Evolutionary conservation across 1,139 yeast genomes (phyloP).

Genomic region (Saccharomyces pastorianus): DNA sequence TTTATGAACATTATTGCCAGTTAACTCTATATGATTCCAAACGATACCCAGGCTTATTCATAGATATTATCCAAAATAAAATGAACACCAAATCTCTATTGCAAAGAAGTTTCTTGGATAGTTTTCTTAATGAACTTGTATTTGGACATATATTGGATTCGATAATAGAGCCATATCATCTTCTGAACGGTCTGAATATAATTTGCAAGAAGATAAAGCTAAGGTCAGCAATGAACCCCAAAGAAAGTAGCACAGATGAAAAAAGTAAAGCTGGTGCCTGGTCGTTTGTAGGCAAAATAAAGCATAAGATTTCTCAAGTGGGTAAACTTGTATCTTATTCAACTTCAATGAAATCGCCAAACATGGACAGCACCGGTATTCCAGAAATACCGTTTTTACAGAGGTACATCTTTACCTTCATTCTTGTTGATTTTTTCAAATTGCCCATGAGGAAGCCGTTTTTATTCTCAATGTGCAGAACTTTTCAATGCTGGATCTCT

Average conservation of each 20-base stretch:
- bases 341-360: neutral
- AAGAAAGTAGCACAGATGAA: neutral
- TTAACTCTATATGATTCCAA: conserved; percentile 12
- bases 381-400: conserved; percentile 2
- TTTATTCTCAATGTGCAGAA: conserved; percentile 16
- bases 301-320: neutral
- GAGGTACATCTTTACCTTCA: conserved; percentile 18
- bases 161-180: conserved; percentile 1
- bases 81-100: conserved; percentile 4
- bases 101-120: conserved; percentile 1
- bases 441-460: conserved; percentile 22
- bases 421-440: conserved; percentile 13
- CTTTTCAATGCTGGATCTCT: conserved; percentile 11
- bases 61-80: conserved; percentile 9
- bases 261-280: neutral
- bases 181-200: conserved; percentile 1
- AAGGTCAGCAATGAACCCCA: neutral
- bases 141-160: conserved; percentile 4
- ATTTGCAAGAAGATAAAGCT: neutral
- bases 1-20: conserved; percentile 10
- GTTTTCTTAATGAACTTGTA: neutral
- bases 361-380: neutral
- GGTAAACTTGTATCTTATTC: neutral
- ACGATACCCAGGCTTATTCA: conserved; percentile 15
- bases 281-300: neutral